Percentiles rank a stretch among this genome's conserved stretches.
Evolutionary conservation across 2,329 filamentous ascomycete genomes (phyloP).

Genomic region (Colletotrichum karsti): DNA sequence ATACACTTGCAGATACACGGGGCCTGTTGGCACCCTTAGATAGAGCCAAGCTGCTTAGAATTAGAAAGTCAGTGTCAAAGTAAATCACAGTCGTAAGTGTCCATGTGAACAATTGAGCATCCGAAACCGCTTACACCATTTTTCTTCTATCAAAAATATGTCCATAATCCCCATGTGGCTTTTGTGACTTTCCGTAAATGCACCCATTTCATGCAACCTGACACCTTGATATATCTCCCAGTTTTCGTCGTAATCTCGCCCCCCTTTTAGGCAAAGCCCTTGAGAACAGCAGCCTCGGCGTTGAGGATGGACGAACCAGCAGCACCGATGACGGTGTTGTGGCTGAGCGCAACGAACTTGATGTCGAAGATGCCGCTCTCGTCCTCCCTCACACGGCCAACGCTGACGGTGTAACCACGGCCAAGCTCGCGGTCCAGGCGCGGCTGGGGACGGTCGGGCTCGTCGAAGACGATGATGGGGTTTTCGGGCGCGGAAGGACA

Average conservation of each 20-base stretch:
- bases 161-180: neutral
- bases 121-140: neutral
- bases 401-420: conserved; percentile 88
- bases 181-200: conserved; percentile 8
- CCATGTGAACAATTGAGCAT: neutral
- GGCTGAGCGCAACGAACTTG: conserved; percentile 92
- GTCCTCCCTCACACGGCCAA: conserved; percentile 87
- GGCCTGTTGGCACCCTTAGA: neutral
- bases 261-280: conserved; percentile 77
- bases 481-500: conserved; percentile 86
- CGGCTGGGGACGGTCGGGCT: conserved; percentile 90
- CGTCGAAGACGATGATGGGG: conserved; percentile 89
- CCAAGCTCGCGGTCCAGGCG: conserved; percentile 87
- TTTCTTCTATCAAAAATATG: conserved; percentile 4
- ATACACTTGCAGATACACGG: neutral
- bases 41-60: conserved; percentile 3
- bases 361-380: conserved; percentile 91
- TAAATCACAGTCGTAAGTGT: neutral
- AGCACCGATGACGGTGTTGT: conserved; percentile 90
- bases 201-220: neutral
- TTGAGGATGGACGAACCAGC: conserved; percentile 97
- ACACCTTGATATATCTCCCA: neutral
- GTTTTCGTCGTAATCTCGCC: too few relatives aligned
- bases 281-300: conserved; percentile 89
- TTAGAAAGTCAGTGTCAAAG: neutral